Evolutionary conservation across 2,329 filamentous ascomycete genomes (phyloP).

Genomic region (Harringtonia lauricola): DNA sequence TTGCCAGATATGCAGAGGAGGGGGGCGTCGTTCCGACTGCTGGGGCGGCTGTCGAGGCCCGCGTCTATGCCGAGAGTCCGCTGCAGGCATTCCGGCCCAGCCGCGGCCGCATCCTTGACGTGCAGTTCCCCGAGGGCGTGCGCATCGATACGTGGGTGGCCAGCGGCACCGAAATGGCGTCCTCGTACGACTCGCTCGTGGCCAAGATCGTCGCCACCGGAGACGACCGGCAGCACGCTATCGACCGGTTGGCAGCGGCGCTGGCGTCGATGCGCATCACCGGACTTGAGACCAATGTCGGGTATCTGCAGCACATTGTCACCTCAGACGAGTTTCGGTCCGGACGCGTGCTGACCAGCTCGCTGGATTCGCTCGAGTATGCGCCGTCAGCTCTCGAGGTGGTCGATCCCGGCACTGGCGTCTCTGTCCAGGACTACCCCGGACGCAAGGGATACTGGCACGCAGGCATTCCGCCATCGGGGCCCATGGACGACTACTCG

Average conservation of each 20-base stretch:
- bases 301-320: slow-evolving; percentile 21
- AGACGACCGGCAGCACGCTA: slow-evolving; percentile 64
- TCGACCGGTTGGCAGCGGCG: slow-evolving; percentile 41
- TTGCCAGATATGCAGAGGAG: slow-evolving; percentile 39
- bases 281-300: slow-evolving; percentile 20
- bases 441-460: slow-evolving; percentile 26
- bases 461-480: slow-evolving; percentile 25
- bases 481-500: slow-evolving; percentile 29
- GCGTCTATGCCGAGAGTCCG: slow-evolving; percentile 65
- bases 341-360: slow-evolving; percentile 22
- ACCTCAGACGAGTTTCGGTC: slow-evolving; percentile 16
- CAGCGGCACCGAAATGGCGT: slow-evolving; percentile 37
- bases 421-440: slow-evolving; percentile 21
- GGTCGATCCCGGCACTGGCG: neutral
- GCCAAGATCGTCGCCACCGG: slow-evolving; percentile 90
- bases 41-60: slow-evolving; percentile 58
- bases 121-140: slow-evolving; percentile 41
- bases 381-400: slow-evolving; percentile 19
- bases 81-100: slow-evolving; percentile 54
- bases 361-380: slow-evolving; percentile 20
- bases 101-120: slow-evolving; percentile 52
- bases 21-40: slow-evolving; percentile 33
- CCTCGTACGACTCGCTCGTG: slow-evolving; percentile 4
- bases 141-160: slow-evolving; percentile 62
- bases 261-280: neutral